Evolutionary conservation across 169 alveolate genomes (phyloP).

Genomic region (Perkinsus chesapeaki): DNA sequence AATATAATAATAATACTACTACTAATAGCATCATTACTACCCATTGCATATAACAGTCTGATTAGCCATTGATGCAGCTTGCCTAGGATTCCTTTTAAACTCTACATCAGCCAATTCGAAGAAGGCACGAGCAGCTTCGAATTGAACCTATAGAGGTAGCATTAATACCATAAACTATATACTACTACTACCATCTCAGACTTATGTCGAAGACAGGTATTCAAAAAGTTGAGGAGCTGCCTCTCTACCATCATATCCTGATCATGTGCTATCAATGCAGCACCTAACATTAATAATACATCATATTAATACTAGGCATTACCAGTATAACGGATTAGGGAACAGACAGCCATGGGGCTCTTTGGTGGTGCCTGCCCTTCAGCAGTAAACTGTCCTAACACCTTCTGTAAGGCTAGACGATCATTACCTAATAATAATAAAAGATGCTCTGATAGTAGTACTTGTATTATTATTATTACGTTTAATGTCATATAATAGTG

Average conservation of each 20-base stretch:
- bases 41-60: neutral
- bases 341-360: slow-evolving; percentile 53
- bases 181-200: slow-evolving; percentile 42
- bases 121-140: slow-evolving; percentile 42
- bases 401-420: slow-evolving; percentile 62
- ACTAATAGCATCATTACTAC: neutral
- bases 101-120: slow-evolving; percentile 40
- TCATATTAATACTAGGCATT: slow-evolving; percentile 16
- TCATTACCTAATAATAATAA: slow-evolving; percentile 48
- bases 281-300: neutral
- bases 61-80: slow-evolving; percentile 9
- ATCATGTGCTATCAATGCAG: neutral
- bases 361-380: slow-evolving; percentile 25
- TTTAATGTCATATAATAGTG: slow-evolving; percentile 81
- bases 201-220: slow-evolving; percentile 42
- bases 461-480: slow-evolving; percentile 1
- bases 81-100: slow-evolving; percentile 13
- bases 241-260: slow-evolving; percentile 1
- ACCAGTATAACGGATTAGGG: slow-evolving; percentile 40
- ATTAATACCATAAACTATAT: neutral
- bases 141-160: neutral
- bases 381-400: slow-evolving; percentile 25
- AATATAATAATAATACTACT: neutral
- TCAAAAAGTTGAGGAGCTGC: slow-evolving; percentile 17
- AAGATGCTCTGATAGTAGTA: neutral